Evolutionary conservation across 129 eudicot genomes (phyloP), one percentile per base, ranked within the genome.

Genomic region (Helianthus tuberosus): DNA sequence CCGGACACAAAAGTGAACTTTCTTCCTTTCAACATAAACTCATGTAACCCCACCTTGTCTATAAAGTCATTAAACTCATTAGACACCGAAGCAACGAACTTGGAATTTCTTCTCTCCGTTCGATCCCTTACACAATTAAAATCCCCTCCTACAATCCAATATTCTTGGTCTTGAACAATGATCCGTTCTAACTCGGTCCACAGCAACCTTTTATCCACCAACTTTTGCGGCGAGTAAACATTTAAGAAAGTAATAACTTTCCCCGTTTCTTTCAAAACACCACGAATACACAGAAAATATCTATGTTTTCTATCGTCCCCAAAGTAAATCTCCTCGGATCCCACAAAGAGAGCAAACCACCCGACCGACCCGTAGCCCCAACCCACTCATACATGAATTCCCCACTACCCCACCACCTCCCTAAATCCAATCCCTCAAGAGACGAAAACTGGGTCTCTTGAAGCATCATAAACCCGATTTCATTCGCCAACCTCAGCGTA

Each of bases 111-210:
- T 50, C 55, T 50, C n/a, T 50, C 55, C 4, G n/a, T n/a, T 10
- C 55, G 15, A 10, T 50, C 55, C n/a, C 55, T 12, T 11, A 50
- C 55, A 50, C 55, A 50, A 1, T 50, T 50, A n/a, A 11, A 50
- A 29, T 29, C 35, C 35, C 35, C 35, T 29, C 35, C 35, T 1
- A 29, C 35, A 29, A 29, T 29, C 35, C 55, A 50, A 50, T 2
- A 50, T 15, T 50, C n/a, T 10, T 12, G 5, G n/a, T 50, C 55
- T 50, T 50, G 55, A 12, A 6, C n/a, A 2, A 50, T 50, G 11
- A 50, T n/a, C 55, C 55, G 55, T 5, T n/a, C 55, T n/a, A 50
- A 50, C 55, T 50, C 55, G 55, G 55, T n/a, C 55, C 55, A 50
- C 55, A 50, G 11, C 0, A 10, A 5, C 55, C 55, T 50, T 5